phyloP scores from a whole-genome alignment of 164 flowering plant species.

The Litsea cubeba region DNA sequence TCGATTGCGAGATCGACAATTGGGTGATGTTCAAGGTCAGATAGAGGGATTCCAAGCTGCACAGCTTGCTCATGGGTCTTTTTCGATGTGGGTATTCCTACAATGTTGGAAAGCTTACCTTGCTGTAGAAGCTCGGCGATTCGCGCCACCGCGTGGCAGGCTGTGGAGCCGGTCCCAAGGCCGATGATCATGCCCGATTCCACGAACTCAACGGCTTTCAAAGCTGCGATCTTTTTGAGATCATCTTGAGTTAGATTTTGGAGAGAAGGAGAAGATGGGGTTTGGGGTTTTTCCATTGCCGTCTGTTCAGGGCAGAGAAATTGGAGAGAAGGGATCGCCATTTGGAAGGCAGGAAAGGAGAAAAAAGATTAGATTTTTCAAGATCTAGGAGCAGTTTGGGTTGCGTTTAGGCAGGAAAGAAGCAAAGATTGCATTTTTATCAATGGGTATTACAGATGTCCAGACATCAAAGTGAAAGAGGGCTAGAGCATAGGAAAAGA shows the following conservation, averaged over 20 bases:
- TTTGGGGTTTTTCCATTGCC: slow-evolving; percentile 21
- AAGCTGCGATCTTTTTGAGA: slow-evolving; percentile 72
- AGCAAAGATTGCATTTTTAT: background rate
- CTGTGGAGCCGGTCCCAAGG: slow-evolving; percentile 90
- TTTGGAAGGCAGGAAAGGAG: slow-evolving; percentile 4
- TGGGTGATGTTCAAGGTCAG: slow-evolving; percentile 72
- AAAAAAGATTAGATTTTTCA: background rate
- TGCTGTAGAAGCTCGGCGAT: slow-evolving; percentile 61
- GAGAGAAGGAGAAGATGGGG: slow-evolving; percentile 22
- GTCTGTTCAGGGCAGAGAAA: slow-evolving; percentile 21
- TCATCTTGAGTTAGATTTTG: slow-evolving; percentile 61
- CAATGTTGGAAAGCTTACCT: slow-evolving; percentile 62
- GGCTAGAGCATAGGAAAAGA: background rate
- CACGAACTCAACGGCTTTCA: slow-evolving; percentile 81
- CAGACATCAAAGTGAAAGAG: background rate
- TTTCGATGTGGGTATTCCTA: slow-evolving; percentile 85
- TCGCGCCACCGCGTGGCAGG: slow-evolving; percentile 60
- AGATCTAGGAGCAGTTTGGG: background rate
- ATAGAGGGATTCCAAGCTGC: slow-evolving; percentile 69
- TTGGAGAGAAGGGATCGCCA: slow-evolving; percentile 48
- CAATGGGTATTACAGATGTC: background rate
- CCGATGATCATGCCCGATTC: slow-evolving; percentile 89
- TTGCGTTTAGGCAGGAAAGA: background rate
- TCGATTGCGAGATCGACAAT: slow-evolving; percentile 77
- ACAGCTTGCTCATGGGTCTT: slow-evolving; percentile 69